Evolutionary conservation across 176 grass and related monocot species (phyloP).

Genomic region (Oryza meyeriana): DNA sequence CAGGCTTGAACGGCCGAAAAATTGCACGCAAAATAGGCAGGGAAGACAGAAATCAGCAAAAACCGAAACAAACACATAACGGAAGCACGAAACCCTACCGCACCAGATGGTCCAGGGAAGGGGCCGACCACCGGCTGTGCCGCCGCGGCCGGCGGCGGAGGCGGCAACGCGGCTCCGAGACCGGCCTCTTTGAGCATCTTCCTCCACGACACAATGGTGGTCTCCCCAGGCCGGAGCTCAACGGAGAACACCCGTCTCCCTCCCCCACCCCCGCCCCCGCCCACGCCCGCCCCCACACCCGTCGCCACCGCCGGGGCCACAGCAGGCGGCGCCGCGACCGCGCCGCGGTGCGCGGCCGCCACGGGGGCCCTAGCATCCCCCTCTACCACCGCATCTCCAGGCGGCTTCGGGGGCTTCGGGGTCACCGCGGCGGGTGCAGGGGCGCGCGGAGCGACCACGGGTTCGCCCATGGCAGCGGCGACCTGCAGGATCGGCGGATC

Average conservation of each 20-base stretch:
- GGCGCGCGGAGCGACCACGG: neutral
- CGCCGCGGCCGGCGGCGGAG: neutral
- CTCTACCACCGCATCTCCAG: neutral
- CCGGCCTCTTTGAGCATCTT: conserved; percentile 53
- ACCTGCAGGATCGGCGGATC: neutral
- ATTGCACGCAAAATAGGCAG: neutral
- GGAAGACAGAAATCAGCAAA: neutral
- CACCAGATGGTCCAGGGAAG: conserved; percentile 18
- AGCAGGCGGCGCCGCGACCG: neutral
- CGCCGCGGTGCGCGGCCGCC: neutral
- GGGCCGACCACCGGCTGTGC: neutral
- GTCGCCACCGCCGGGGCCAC: neutral
- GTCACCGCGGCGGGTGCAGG: neutral
- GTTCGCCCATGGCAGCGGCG: conserved; percentile 23
- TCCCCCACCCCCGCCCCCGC: neutral
- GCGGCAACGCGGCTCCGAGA: neutral
- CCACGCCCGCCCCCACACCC: neutral
- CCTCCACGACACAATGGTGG: conserved; percentile 84
- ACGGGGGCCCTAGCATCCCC: conserved; percentile 5
- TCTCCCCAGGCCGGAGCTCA: conserved; percentile 63
- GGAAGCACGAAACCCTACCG: conserved; percentile 38
- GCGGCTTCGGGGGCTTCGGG: neutral
- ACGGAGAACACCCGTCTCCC: conserved; percentile 51
- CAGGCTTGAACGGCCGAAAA: neutral
- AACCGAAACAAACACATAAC: neutral